These are phyloP conservation scores for Tylopilus sp. DNA, from an alignment of 768 basidiomycete species.

Conservation along the genomic window DNA sequence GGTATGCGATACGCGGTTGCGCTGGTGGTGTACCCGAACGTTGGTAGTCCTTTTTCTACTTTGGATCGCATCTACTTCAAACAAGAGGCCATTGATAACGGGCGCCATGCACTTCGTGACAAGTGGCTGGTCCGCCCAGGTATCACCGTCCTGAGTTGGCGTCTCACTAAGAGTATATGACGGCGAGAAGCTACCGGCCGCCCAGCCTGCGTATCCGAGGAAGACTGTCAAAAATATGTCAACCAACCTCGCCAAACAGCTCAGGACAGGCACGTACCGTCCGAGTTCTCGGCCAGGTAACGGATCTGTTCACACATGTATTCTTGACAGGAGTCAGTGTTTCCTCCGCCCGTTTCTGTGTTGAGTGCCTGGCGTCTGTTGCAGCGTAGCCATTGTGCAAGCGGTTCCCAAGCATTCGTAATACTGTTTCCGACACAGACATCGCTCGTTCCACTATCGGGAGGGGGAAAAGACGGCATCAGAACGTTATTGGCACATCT, in stretches of 20 bases:
- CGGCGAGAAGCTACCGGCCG: conserved; percentile 8
- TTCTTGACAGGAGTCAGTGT: conserved; percentile 42
- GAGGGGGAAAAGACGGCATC: not conserved
- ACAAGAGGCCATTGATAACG: conserved; percentile 1
- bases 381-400: conserved; percentile 44
- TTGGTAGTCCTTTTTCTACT: no score
- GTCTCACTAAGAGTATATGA: conserved; percentile 11
- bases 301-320: conserved; percentile 18
- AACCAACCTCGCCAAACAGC: not conserved
- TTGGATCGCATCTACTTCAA: not conserved
- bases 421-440: conserved; percentile 8
- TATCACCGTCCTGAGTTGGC: not conserved
- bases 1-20: no score
- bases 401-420: conserved; percentile 36
- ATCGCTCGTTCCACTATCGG: conserved; percentile 4
- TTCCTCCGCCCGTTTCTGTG: conserved; percentile 57
- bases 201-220: conserved; percentile 12
- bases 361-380: conserved; percentile 52
- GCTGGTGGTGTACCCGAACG: no score
- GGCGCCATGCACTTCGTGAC: conserved; percentile 10
- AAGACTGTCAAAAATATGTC: not conserved
- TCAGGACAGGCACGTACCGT: conserved; percentile 1
- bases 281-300: conserved; percentile 12
- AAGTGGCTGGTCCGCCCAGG: conserved; percentile 7
- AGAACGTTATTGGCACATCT: not conserved